Evolutionary conservation across 257 asterid species (phyloP).

Genomic region (Salvia splendens): DNA sequence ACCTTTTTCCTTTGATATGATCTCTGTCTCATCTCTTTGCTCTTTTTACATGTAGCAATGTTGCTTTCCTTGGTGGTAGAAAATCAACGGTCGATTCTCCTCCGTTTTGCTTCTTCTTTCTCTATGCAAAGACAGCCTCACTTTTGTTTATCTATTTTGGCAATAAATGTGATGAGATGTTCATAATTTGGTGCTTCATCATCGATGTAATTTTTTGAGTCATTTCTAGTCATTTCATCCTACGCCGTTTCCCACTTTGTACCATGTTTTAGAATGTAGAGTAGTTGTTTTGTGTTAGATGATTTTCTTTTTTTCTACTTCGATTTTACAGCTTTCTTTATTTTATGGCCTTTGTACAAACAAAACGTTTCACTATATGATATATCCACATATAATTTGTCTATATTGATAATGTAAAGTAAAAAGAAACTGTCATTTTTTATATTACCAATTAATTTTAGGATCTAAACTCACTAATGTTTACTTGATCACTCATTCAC

Average conservation of each 20-base stretch:
- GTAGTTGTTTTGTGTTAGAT: conserved; percentile 18
- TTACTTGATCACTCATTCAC: no score
- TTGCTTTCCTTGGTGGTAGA: conserved; percentile 53
- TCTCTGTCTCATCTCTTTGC: neutral
- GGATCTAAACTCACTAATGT: no score
- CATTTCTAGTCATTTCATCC: conserved; percentile 9
- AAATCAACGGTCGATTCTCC: neutral
- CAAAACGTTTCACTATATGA: no score
- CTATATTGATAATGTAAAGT: no score
- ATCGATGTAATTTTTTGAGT: neutral
- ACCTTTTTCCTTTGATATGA: neutral
- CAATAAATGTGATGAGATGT: conserved; percentile 25
- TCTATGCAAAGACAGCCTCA: no score
- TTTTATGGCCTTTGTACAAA: no score
- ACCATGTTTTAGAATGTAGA: conserved; percentile 16
- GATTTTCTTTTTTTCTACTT: conserved; percentile 1
- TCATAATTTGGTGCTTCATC: neutral
- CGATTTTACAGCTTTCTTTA: no score
- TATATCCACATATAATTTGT: no score
- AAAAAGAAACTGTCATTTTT: no score
- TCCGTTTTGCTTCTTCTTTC: neutral
- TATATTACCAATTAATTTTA: no score
- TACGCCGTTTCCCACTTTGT: conserved; percentile 25
- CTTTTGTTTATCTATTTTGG: neutral
- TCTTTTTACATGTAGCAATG: conserved; percentile 39